Conservation (phyloP, 345 rosid genomes). For the Pistacia integerrima region DNA sequence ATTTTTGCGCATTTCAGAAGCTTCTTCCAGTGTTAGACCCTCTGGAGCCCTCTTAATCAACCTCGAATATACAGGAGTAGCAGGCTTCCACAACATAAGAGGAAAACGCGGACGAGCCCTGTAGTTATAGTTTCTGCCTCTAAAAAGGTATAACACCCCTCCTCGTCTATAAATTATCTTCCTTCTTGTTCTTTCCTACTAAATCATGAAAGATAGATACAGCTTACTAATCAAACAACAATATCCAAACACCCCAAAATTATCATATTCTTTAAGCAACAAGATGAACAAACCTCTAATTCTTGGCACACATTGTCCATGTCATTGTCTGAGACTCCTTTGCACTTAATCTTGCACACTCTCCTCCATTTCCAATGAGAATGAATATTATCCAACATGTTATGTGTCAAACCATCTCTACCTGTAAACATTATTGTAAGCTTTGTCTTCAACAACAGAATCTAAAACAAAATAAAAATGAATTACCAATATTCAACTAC, state of each 20-base stretch:
- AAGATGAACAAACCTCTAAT: slow-evolving; percentile 59
- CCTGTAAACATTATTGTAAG: slow-evolving; percentile 42
- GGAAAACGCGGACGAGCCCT: slow-evolving; percentile 71
- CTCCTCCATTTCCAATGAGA: slow-evolving; percentile 85
- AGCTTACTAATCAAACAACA: neutral
- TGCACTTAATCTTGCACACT: slow-evolving; percentile 92
- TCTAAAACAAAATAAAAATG: neutral
- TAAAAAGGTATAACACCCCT: slow-evolving; percentile 76
- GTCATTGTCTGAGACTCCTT: slow-evolving; percentile 95
- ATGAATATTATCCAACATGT: slow-evolving; percentile 93
- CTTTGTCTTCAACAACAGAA: neutral
- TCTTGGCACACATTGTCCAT: slow-evolving; percentile 89
- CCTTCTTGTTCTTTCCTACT: slow-evolving; percentile 88
- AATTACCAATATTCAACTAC: slow-evolving; percentile 84
- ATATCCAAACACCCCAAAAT: neutral
- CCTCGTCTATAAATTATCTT: slow-evolving; percentile 77
- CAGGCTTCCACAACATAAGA: slow-evolving; percentile 90
- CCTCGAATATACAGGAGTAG: slow-evolving; percentile 76
- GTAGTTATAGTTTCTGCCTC: slow-evolving; percentile 93
- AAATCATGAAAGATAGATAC: slow-evolving; percentile 18
- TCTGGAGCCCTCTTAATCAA: slow-evolving; percentile 68
- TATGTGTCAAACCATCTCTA: slow-evolving; percentile 96
- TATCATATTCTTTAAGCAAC: neutral
- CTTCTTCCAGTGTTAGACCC: slow-evolving; percentile 72
- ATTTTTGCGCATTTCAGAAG: slow-evolving; percentile 72